phyloP scores from a whole-genome alignment of 225 moss, liverwort and hornwort genomes.

The Marchantia paleacea region DNA sequence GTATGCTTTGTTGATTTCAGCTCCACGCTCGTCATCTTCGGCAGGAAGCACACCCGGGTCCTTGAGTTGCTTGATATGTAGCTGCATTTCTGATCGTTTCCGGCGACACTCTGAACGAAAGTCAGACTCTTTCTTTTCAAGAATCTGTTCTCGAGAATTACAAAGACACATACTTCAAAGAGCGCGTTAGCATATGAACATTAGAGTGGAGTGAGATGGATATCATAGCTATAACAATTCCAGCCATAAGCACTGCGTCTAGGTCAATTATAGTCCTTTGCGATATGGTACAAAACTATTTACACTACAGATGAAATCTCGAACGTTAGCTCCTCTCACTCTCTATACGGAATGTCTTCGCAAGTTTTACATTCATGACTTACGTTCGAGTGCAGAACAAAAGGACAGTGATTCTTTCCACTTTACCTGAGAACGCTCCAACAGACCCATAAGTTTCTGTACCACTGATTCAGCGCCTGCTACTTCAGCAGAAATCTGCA shows the following conservation, averaged over 20 bases:
- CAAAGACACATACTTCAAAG: constrained; percentile 4
- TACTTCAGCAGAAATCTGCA: constrained; percentile 57
- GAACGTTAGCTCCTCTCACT: too few species aligned
- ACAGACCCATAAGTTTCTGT: constrained; percentile 54
- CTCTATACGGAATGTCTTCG: too few species aligned
- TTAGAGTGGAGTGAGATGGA: background rate
- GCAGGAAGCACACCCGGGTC: constrained; percentile 50
- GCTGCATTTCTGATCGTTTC: constrained; percentile 69
- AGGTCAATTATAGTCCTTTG: background rate
- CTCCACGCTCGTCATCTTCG: constrained; percentile 54
- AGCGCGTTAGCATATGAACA: background rate
- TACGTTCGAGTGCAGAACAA: background rate
- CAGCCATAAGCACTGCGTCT: background rate
- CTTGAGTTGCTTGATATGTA: constrained; percentile 66
- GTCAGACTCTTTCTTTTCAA: constrained; percentile 65
- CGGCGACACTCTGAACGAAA: constrained; percentile 79
- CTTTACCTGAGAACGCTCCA: constrained; percentile 59
- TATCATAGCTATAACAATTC: background rate
- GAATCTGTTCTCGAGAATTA: constrained; percentile 40
- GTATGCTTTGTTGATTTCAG: constrained; percentile 58
- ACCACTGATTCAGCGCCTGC: constrained; percentile 54
- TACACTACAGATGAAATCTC: background rate
- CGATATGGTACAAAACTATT: background rate
- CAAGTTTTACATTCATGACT: too few species aligned
- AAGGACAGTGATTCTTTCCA: background rate